Evolutionary conservation across 2,329 filamentous ascomycete genomes (phyloP).

Genomic region (Fusarium buharicum): DNA sequence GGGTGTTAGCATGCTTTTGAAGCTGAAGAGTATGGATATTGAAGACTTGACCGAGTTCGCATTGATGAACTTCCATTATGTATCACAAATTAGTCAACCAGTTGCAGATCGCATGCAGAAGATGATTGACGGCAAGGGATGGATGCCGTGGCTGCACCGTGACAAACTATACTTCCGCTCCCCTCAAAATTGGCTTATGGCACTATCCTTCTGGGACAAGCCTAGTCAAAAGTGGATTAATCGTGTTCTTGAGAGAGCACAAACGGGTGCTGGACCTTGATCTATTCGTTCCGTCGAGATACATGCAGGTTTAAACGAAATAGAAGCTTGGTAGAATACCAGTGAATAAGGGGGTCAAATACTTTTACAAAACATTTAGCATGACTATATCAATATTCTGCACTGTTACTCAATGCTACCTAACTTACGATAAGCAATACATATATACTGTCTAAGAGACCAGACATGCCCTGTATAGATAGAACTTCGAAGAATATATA

Average conservation of each 20-base stretch:
- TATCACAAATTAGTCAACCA: neutral
- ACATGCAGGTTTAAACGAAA: too few species aligned
- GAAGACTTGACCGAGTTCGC: neutral
- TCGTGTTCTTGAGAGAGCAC: neutral
- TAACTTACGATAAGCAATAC: too few species aligned
- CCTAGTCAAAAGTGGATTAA: neutral
- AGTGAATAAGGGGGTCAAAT: too few species aligned
- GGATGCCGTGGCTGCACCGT: conserved; percentile 1
- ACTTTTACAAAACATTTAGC: too few species aligned
- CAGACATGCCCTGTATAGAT: too few species aligned
- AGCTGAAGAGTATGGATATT: neutral
- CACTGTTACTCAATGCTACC: too few species aligned
- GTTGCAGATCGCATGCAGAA: neutral
- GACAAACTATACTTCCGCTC: neutral
- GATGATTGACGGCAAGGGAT: neutral
- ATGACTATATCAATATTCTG: too few species aligned
- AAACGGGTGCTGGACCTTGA: too few species aligned
- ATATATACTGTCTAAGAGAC: too few species aligned
- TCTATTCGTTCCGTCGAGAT: too few species aligned
- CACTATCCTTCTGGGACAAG: neutral
- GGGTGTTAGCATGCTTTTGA: neutral
- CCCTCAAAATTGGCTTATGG: neutral
- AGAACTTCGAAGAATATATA: too few species aligned
- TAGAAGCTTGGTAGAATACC: too few species aligned
- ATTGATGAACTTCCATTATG: neutral